Base-by-base conservation (phyloP, 495 filamentous ascomycete genomes). In the Chaetomium cochliodes region DNA sequence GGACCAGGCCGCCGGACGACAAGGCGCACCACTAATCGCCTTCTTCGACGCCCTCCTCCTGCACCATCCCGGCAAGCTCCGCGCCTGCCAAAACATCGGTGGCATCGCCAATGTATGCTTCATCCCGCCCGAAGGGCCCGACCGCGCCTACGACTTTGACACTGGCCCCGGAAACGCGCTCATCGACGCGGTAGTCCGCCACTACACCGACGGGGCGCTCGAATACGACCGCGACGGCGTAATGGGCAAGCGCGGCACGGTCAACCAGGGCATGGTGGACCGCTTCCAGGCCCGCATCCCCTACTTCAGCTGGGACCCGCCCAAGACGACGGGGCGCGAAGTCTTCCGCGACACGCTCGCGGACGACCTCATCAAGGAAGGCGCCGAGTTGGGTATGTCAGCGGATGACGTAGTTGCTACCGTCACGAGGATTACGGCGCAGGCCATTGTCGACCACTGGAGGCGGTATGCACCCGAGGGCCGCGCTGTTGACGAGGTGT, bases 91-190 rank as follows among this genome's bases (percentile, higher is more conserved):
- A 72, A 87, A 87, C 67, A 85, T 86, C 64, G 82, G 84, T 60
- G 82, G 84, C 9, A 86, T 86, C 47, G 82, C 80, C 44, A 86
- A 86, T 66, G 81, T 86, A 28, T 86, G 81, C 73, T 85, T 86
- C 68, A 83, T 86, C 23, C 83, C 82, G 3, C 80, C 85, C 0
- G 83, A 85, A 47, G 78, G 79, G 37, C 51, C 25, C 18, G 75
- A 81, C 22, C 76, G 73, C 51, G 78, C 75, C 54, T 82, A 79
- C 67, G 83, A 85, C 67, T 86, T 83, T 59, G 85, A 86, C 69
- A 78, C 77, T 30, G 79, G 79, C 42, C 79, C 80, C 51, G 78
- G 79, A 25, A 81, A 80, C 62, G 73, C 80, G 57, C 77, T 77
- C 66, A 80, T 81, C 64, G 79, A 82, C 65, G 76, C 75, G 18